Evolutionary conservation across 192 early-diverging fungal genomes (phyloP).

Genomic region (Haplosporangium gracile): DNA sequence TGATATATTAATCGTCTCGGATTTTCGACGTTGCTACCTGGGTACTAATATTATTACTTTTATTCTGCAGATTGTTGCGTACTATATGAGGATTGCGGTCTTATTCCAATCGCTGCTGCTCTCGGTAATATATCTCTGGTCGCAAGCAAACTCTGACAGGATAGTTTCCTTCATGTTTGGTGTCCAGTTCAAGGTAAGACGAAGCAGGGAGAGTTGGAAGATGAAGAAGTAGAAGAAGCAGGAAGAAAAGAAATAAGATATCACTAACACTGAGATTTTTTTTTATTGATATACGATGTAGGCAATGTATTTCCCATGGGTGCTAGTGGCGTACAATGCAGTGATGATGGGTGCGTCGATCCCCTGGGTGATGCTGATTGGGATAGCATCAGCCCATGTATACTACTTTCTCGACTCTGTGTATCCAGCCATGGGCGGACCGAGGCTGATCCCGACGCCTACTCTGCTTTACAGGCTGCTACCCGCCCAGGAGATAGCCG

Average conservation of each 20-base stretch:
- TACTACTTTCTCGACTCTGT: constrained; percentile 82
- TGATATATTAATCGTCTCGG: too few species aligned
- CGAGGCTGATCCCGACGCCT: constrained; percentile 77
- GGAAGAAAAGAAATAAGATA: background rate
- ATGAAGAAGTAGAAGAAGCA: background rate
- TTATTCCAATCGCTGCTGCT: constrained; percentile 46
- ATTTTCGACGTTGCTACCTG: background rate
- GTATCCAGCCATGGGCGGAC: constrained; percentile 75
- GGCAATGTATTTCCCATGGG: constrained; percentile 82
- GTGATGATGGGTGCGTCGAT: constrained; percentile 51
- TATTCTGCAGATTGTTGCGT: constrained; percentile 10
- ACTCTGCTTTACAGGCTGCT: constrained; percentile 65
- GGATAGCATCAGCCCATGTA: constrained; percentile 75
- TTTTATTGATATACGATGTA: constrained; percentile 3
- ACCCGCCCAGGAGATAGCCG: constrained; percentile 50
- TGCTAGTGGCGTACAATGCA: constrained; percentile 69
- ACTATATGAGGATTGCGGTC: constrained; percentile 11
- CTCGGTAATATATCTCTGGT: constrained; percentile 48
- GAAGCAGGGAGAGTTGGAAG: background rate
- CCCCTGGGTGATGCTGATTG: constrained; percentile 71
- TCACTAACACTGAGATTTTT: background rate
- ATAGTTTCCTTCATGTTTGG: constrained; percentile 57
- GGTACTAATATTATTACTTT: background rate
- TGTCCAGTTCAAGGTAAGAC: constrained; percentile 43
- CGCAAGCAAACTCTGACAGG: constrained; percentile 39